phyloP scores from a whole-genome alignment of 768 basidiomycete genomes.

The Piloderma croceum region DNA sequence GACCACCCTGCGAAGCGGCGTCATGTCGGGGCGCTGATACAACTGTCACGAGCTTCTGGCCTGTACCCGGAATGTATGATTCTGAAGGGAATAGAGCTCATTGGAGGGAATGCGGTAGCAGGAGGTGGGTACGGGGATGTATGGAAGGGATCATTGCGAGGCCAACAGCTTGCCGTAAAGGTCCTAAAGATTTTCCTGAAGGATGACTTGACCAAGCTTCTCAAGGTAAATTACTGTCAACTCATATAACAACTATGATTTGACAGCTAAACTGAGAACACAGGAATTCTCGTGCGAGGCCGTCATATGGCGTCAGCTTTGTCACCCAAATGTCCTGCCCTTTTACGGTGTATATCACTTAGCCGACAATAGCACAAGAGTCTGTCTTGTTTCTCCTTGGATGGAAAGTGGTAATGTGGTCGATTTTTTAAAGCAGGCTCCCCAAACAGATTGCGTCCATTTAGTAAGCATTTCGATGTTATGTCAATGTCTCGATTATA shows the following conservation, averaged over 20 bases:
- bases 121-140: slow-evolving; percentile 28
- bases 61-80: slow-evolving; percentile 22
- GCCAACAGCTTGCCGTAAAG: slow-evolving; percentile 28
- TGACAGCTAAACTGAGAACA: background rate
- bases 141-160: slow-evolving; percentile 22
- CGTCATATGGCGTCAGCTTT: slow-evolving; percentile 13
- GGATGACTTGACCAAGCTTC: slow-evolving; percentile 10
- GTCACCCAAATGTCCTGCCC: slow-evolving; percentile 10
- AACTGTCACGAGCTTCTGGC: slow-evolving; percentile 24
- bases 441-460: too few species aligned
- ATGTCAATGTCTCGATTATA: too few species aligned
- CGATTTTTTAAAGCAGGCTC: too few species aligned
- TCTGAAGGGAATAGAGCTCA: slow-evolving; percentile 6
- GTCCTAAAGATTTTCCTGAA: slow-evolving; percentile 17
- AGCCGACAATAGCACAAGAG: too few species aligned
- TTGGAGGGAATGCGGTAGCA: slow-evolving; percentile 13
- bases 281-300: slow-evolving; percentile 15
- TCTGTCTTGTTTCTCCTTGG: too few species aligned
- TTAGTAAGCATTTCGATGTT: too few species aligned
- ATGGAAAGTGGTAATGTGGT: too few species aligned
- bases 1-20: too few species aligned
- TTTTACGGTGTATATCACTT: too few species aligned
- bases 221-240: slow-evolving; percentile 18
- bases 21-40: slow-evolving; percentile 19
- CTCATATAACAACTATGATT: too few species aligned